Base-by-base conservation (phyloP, 352 stramenopile genomes). In the Thraustotheca clavata region DNA sequence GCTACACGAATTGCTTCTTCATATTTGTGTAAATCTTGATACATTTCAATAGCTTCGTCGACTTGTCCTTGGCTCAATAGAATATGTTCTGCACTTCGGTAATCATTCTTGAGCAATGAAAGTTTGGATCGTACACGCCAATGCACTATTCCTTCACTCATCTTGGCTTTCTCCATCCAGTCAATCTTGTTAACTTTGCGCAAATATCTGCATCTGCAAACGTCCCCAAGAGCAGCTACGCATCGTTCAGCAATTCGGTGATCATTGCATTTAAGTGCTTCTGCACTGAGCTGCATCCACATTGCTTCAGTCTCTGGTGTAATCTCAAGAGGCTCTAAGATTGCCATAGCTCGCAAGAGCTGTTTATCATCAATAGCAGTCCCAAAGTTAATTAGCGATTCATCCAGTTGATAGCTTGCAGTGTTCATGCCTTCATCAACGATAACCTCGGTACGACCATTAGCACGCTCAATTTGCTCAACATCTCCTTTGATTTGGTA, bases 361-460 rank as follows among this genome's bases (percentile, higher is more conserved):
- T 97, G 76, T 33, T 80, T 70, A 65, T 98, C 91, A 59, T 98
- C 94, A 4, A 98, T 86, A 35, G 91, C 91, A n/a, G 86, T 90
- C 40, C 89, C 89, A 68, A 98, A 98, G 27, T 86, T 83, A 54
- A 98, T 98, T 32, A 98, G 73, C 34, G 87, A 90, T 68, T 98
- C 93, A 48, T 98, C 91, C 3, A 98, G 76, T 62, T 95, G 81
- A 61, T 98, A 98, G 6, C 84, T 89, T 5, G 83, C 86, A 18
- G 94, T 96, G 69, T 94, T 94, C 74, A 97, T 94, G 34, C 90
- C 91, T 76, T 98, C 93, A 69, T 97, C 89, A 8, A 98, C 91
- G 46, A 98, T 95, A 14, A 98, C 91, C 66, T 98, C 93, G 6
- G 93, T 98, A 38, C 84, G 79, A 9, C 94, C 94, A 55, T 97